Conservation (phyloP, 176 grass and related monocot genomes). For the Paspalum notatum region DNA sequence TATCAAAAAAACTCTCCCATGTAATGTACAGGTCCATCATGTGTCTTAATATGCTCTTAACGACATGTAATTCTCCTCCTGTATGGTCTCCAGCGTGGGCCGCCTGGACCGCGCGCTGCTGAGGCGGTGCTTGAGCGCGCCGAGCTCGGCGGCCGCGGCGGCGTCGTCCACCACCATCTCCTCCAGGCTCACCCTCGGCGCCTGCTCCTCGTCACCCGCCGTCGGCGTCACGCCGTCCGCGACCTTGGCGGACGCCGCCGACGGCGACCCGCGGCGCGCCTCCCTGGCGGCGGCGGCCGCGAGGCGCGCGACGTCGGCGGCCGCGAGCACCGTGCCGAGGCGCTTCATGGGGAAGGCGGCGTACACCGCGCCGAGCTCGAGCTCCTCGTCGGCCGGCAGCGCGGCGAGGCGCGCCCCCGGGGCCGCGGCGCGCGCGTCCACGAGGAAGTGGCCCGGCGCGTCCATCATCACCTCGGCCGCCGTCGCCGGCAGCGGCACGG, state of each 20-base stretch:
- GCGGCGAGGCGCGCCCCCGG: constrained; percentile 53
- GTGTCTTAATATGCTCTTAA: constrained; percentile 29
- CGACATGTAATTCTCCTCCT: constrained; percentile 57
- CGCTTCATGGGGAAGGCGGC: constrained; percentile 80
- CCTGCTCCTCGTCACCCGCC: not conserved
- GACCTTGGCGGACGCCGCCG: constrained; percentile 43
- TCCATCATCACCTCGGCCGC: constrained; percentile 92
- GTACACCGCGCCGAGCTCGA: constrained; percentile 66
- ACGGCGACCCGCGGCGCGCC: constrained; percentile 3
- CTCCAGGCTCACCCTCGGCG: constrained; percentile 41
- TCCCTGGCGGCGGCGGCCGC: constrained; percentile 57
- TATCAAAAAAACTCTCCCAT: not conserved
- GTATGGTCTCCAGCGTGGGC: constrained; percentile 89
- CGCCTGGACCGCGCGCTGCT: constrained; percentile 59
- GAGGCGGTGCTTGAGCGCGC: constrained; percentile 66
- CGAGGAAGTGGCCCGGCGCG: constrained; percentile 78
- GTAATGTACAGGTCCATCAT: not conserved
- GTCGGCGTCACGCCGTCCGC: not conserved
- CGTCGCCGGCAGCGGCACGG: constrained; percentile 44
- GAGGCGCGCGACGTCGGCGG: constrained; percentile 56
- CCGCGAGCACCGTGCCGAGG: constrained; percentile 45
- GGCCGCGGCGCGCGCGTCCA: constrained; percentile 43
- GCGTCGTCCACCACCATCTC: constrained; percentile 53
- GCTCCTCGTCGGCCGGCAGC: constrained; percentile 76
- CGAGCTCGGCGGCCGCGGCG: constrained; percentile 47